These are phyloP conservation scores for Coemansia sp. DNA, from an alignment of 192 early-diverging fungal genomes.

Conservation along the genomic window DNA sequence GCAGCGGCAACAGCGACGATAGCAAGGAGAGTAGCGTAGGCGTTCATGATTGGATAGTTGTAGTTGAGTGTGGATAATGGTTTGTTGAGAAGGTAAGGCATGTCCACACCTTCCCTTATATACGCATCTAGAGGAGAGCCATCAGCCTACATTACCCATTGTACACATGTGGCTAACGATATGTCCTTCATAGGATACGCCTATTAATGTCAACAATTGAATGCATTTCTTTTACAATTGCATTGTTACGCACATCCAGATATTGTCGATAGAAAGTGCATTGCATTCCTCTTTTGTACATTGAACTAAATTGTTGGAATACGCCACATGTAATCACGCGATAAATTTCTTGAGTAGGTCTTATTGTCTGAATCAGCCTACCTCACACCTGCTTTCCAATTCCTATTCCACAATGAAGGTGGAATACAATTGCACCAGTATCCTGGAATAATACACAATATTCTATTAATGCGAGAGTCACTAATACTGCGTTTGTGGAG, in stretches of 20 bases:
- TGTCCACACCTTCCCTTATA: background rate
- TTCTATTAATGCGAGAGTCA: background rate
- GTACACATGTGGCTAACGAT: background rate
- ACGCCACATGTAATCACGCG: background rate
- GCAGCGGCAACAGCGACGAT: constrained; percentile 16
- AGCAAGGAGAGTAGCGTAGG: constrained; percentile 14
- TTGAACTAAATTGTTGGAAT: background rate
- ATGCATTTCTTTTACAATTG: background rate
- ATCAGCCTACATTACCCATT: no score
- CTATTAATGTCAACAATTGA: background rate
- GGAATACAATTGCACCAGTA: background rate
- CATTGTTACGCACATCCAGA: background rate
- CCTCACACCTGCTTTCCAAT: background rate
- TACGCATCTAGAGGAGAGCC: background rate
- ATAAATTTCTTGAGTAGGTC: background rate
- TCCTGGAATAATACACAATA: no score
- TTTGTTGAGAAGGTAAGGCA: background rate
- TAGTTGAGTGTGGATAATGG: background rate
- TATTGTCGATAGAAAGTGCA: background rate
- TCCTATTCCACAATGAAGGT: background rate
- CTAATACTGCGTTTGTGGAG: background rate
- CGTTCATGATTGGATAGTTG: constrained; percentile 7
- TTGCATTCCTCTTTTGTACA: background rate
- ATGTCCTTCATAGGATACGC: background rate
- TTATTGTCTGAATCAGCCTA: background rate